phyloP scores from a whole-genome alignment of 306 rosid genomes.

The Rosa rugosa region DNA sequence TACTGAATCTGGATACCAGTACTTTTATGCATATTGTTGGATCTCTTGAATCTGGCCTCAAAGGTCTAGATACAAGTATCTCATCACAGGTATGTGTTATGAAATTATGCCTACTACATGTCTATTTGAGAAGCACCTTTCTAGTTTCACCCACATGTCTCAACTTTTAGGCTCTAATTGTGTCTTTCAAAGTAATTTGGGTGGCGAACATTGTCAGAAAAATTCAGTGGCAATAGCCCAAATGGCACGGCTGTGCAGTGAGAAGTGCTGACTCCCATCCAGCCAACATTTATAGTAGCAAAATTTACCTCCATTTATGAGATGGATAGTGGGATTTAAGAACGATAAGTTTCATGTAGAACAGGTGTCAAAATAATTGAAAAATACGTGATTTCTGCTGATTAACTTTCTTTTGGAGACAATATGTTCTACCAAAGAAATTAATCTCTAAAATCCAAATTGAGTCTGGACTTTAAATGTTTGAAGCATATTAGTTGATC shows the following conservation, averaged over 20 bases:
- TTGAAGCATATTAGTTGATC: not conserved
- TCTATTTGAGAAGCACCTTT: not conserved
- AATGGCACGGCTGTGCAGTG: not conserved
- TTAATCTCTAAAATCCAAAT: not conserved
- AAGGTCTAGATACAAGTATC: conserved; percentile 89
- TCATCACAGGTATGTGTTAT: conserved; percentile 76
- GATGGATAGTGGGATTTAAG: not conserved
- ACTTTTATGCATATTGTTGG: conserved; percentile 90
- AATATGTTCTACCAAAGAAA: not conserved
- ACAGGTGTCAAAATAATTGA: not conserved
- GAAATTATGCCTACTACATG: not conserved
- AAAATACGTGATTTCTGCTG: not conserved
- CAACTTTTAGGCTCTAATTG: not conserved
- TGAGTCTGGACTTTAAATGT: not conserved
- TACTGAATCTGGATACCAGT: conserved; percentile 75
- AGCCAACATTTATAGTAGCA: not conserved
- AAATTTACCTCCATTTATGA: not conserved
- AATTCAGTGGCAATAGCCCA: not conserved
- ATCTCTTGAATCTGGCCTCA: conserved; percentile 97
- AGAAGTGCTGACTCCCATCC: not conserved
- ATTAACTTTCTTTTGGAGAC: not conserved
- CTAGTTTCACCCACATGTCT: conserved; percentile 5
- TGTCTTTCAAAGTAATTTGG: not conserved
- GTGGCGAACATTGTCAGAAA: not conserved
- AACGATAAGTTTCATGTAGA: not conserved